Conservation (phyloP, 495 filamentous ascomycete species). For the Glutinoglossum americanum region DNA sequence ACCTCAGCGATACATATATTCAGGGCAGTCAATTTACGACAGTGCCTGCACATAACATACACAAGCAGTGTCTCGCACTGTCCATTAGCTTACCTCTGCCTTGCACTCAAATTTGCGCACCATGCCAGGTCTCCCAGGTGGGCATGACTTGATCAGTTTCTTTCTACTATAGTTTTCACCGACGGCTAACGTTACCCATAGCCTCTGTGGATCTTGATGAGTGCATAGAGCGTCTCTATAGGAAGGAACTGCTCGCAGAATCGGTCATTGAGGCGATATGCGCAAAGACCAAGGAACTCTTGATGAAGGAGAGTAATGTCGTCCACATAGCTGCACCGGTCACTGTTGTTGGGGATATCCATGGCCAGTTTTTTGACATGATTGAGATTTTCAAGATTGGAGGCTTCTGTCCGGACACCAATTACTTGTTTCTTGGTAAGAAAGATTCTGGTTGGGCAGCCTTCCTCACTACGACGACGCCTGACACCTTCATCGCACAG, state of each 20-base stretch:
- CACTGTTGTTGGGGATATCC: constrained; percentile 97
- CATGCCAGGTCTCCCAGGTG: constrained; percentile 84
- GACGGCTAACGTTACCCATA: constrained; percentile 15
- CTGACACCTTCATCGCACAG: constrained; percentile 19
- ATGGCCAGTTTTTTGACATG: constrained; percentile 96
- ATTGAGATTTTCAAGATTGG: constrained; percentile 98
- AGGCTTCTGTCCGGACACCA: constrained; percentile 87
- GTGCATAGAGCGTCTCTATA: constrained; percentile 87
- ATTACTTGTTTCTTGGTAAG: constrained; percentile 89
- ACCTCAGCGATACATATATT: constrained; percentile 8
- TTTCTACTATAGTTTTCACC: background rate
- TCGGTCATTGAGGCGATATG: constrained; percentile 98
- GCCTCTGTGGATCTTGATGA: constrained; percentile 95
- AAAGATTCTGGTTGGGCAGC: background rate
- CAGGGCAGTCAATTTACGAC: background rate
- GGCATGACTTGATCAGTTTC: constrained; percentile 13
- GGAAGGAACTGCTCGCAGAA: constrained; percentile 88
- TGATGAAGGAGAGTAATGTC: constrained; percentile 99
- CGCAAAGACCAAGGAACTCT: constrained; percentile 89
- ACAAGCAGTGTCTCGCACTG: background rate
- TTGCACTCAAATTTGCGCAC: constrained; percentile 5
- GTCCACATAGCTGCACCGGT: constrained; percentile 91
- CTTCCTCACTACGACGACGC: background rate
- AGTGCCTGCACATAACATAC: background rate
- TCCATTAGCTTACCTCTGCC: background rate